Evolutionary conservation across 371 early-diverging fungal species (phyloP).

Genomic region (Phascolomyces articulosus): DNA sequence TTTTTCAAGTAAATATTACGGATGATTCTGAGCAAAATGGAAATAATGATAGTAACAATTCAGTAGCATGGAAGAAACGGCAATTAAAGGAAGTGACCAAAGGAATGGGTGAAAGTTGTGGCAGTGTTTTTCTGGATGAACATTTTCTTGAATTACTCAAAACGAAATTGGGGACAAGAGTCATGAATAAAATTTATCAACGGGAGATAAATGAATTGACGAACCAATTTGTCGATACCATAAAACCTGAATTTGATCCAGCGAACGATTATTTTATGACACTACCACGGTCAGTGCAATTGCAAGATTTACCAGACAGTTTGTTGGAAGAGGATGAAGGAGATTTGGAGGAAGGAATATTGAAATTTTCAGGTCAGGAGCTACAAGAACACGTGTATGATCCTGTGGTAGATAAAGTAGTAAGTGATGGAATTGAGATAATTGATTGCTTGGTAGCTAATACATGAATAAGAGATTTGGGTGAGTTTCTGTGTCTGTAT

Average conservation of each 20-base stretch:
- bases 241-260: constrained; percentile 61
- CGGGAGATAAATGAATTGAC: constrained; percentile 49
- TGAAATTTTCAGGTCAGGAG: constrained; percentile 50
- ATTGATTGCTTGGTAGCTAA: too few relatives aligned
- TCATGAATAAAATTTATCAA: constrained; percentile 39
- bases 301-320: constrained; percentile 35
- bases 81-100: constrained; percentile 57
- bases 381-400: constrained; percentile 57
- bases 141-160: constrained; percentile 42
- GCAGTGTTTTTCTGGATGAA: constrained; percentile 58
- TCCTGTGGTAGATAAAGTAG: constrained; percentile 52
- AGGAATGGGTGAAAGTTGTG: constrained; percentile 66
- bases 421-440: too few relatives aligned
- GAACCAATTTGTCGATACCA: constrained; percentile 58
- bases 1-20: constrained; percentile 37
- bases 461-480: too few relatives aligned
- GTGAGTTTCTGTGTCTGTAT: too few relatives aligned
- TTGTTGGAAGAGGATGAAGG: constrained; percentile 27
- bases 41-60: background rate
- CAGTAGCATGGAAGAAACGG: constrained; percentile 13
- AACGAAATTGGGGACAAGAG: constrained; percentile 43
- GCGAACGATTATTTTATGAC: constrained; percentile 52
- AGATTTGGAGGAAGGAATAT: constrained; percentile 50
- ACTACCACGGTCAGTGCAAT: constrained; percentile 45
- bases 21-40: too few relatives aligned